A percentile compares a stretch with the other conserved stretches of the same genome.
These are phyloP conservation scores for Paxillus ammoniavirescens DNA, from an alignment of 768 basidiomycete species.

Conservation along the genomic window DNA sequence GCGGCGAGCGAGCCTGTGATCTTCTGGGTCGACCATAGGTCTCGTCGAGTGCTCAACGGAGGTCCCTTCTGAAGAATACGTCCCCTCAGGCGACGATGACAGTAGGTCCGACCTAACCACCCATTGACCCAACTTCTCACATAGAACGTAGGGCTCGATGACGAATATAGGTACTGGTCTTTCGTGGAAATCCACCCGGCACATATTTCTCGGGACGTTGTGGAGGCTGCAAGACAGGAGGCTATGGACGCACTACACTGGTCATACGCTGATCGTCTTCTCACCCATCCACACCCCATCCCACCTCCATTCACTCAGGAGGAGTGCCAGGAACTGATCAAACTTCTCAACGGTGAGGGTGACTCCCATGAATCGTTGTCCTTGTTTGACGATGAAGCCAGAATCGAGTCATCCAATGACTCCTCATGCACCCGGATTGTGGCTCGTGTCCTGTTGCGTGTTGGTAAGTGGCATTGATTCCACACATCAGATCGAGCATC, in stretches of 20 bases:
- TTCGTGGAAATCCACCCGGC: conserved; percentile 80
- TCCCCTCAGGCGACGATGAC: conserved; percentile 35
- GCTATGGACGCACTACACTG: conserved; percentile 77
- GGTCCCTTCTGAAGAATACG: conserved; percentile 34
- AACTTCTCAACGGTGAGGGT: conserved; percentile 43
- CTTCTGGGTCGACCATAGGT: conserved; percentile 68
- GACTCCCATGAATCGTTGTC: background rate
- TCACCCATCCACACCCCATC: conserved; percentile 54
- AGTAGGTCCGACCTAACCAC: conserved; percentile 30
- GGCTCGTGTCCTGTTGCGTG: conserved; percentile 64
- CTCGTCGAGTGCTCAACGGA: conserved; percentile 52
- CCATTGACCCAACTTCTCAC: background rate
- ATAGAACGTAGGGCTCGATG: conserved; percentile 54
- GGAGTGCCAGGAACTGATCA: conserved; percentile 75
- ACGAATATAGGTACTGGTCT: conserved; percentile 80
- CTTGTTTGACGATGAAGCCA: conserved; percentile 5
- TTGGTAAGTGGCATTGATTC: conserved; percentile 44
- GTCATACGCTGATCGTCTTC: conserved; percentile 77
- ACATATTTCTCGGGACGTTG: conserved; percentile 52
- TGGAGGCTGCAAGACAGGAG: conserved; percentile 55
- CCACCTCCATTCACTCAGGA: conserved; percentile 71
- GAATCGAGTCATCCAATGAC: conserved; percentile 22
- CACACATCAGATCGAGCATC: background rate
- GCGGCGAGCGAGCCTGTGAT: conserved; percentile 35
- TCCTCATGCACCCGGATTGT: conserved; percentile 60